phyloP scores from a whole-genome alignment of 148 eudicot genomes.

The Simmondsia chinensis region DNA sequence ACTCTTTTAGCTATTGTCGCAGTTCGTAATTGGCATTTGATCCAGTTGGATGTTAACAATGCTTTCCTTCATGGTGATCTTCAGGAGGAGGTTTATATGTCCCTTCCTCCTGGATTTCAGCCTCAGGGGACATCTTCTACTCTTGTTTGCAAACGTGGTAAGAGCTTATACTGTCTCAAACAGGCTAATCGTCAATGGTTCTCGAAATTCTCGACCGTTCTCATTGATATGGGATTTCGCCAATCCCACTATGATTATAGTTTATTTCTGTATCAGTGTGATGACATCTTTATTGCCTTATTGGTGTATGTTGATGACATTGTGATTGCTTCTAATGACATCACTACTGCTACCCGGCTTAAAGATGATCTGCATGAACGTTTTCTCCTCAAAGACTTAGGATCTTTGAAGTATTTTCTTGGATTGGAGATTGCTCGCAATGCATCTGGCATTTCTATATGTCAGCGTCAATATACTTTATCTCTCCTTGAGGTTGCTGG shows the following conservation, averaged over 20 bases:
- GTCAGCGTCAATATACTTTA: background rate
- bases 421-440: background rate
- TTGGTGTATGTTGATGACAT: no score
- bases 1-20: background rate
- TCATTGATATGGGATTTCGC: background rate
- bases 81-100: no score
- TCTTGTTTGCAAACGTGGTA: background rate
- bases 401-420: background rate
- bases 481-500: background rate
- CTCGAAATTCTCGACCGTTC: background rate
- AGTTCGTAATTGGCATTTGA: no score
- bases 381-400: background rate
- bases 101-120: no score
- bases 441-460: background rate
- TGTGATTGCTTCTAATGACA: no score
- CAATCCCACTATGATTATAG: no score
- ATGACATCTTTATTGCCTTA: no score
- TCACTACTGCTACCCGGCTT: background rate
- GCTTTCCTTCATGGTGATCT: no score
- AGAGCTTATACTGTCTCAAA: background rate
- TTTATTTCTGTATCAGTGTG: no score
- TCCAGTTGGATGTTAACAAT: no score
- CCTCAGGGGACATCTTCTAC: no score
- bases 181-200: background rate
- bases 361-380: background rate